Evolutionary conservation across 2,329 filamentous ascomycete genomes (phyloP), one percentile per base, ranked within the genome.

Genomic region (Pseudocercospora eumusae): DNA sequence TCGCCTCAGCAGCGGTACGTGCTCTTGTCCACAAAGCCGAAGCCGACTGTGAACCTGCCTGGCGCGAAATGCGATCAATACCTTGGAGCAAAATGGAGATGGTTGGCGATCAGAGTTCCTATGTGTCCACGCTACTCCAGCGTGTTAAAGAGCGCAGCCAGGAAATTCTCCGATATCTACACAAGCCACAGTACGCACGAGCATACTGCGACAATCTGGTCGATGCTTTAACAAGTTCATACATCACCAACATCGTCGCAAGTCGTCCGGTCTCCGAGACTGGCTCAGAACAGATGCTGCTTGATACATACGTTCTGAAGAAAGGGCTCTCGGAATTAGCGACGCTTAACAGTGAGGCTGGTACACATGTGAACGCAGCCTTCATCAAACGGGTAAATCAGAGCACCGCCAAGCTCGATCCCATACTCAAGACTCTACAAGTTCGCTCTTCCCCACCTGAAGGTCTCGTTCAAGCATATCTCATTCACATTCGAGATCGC

Each of bases 161-260:
- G 27, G 91, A 95, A 70, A 90, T 96, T 2, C 77, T 99, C 45
- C 85, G 83, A 4, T 78, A 92, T 52, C 81, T 98, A 10, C 87
- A 90, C 66, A 98, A 99, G 78, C 91, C 89, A 69, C 93, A 97
- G 74, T 99, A 98, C 75, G 91, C 93, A 9, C 84, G 95, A 63
- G 93, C 95, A 0, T 97, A 98, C 74, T 96, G 91, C 69, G 95
- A 99, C 76, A 93, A 98, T 67, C 80, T 98, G n/a, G 91, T 98
- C 42, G 95, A 99, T 75, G 84, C 91, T 65, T 80, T 98, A 66
- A 89, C 90, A 15, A 89, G 83, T 60, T 84, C 87, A 0, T 98
- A 95, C 74, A 85, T 97, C 67, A 81, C 83, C 65, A 96, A 90
- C 72, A 89, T 98, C 61, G 91, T 96, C 45, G 90, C 91, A 73